Base-by-base conservation (phyloP, 2,329 filamentous ascomycete species). In the Mycocentrospora acerina region DNA sequence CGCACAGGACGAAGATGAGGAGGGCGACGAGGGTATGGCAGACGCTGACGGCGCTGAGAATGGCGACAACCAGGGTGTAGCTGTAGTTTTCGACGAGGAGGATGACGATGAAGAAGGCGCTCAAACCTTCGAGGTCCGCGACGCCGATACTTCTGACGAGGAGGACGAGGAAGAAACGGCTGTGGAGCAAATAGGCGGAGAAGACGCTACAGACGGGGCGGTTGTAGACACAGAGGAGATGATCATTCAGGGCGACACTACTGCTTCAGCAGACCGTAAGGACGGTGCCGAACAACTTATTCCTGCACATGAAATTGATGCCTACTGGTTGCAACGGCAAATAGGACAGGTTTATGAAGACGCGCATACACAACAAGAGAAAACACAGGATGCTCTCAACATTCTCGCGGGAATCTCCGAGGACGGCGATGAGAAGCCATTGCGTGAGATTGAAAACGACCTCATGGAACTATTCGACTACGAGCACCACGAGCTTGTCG, bases 391-490 rank as follows among this genome's bases (percentile, higher is more conserved):
- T 52, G 90, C 90, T 0, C 76, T 98, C 37, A 81, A 84, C 24
- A 90, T 94, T 32, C 78, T 98, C 37, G 86, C 87, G 19, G 90
- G 87, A 29, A 78, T 85, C 47, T 78, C 83, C 3, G 85, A 80
- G 34, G 85, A 86, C 38, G 90, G 86, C 12, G 85, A 91, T 43
- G 89, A 94, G 59, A 90, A 88, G 66, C 79, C 87, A 11, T 75
- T 97, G 19, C 84, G 91, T 57, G 91, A 98, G 60, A 90, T 97
- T 39, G 93, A 98, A 62, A 98, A 98, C 67, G 93, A 98, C 48
- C 76, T 98, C 41, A 97, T 97, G 87, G 93, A 96, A 58, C 79
- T 98, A 0, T 97, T 98, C 56, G 93, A 98, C 59, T 98, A 95
- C 59, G 91, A 97, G 58, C 87, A 96, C 60, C 89, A 94, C 45